These are phyloP conservation scores for Clathrus columnatus DNA, from an alignment of 768 basidiomycete genomes.

Conservation along the genomic window DNA sequence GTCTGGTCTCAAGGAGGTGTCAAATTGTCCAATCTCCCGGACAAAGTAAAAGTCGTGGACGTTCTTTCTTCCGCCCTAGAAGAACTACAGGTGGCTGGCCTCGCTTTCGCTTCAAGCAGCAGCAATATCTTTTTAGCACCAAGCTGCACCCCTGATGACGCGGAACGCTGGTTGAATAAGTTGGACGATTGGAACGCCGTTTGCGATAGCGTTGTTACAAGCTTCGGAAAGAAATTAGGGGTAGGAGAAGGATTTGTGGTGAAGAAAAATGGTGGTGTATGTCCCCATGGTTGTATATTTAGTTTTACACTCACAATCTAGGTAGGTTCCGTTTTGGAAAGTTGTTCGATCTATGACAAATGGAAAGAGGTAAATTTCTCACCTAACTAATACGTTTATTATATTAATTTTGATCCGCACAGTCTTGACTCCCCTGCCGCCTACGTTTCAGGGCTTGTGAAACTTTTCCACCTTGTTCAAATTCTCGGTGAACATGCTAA, in stretches of 20 bases:
- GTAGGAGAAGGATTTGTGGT: conserved; percentile 81
- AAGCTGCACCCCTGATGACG: conserved; percentile 67
- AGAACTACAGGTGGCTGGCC: conserved; percentile 64
- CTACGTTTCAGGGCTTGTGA: conserved; percentile 69
- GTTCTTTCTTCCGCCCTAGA: conserved; percentile 72
- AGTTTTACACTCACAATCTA: not conserved
- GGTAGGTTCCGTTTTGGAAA: conserved; percentile 57
- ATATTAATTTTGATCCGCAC: conserved; percentile 9
- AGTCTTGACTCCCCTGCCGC: conserved; percentile 84
- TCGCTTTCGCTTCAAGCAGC: conserved; percentile 64
- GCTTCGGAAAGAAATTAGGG: conserved; percentile 82
- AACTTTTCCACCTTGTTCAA: conserved; percentile 65
- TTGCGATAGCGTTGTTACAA: conserved; percentile 71
- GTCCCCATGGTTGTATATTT: conserved; percentile 16
- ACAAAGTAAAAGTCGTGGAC: conserved; percentile 81
- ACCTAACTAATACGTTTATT: not conserved
- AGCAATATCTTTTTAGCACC: conserved; percentile 23
- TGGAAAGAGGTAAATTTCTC: conserved; percentile 65
- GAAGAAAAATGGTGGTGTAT: conserved; percentile 61
- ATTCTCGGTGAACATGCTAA: conserved; percentile 82
- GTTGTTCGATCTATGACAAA: conserved; percentile 71
- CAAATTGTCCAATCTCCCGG: conserved; percentile 69
- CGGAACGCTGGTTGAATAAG: conserved; percentile 66
- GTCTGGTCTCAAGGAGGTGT: conserved; percentile 90
- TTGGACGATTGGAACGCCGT: conserved; percentile 73